Evolutionary conservation across 768 basidiomycete species (phyloP).

Genomic region (Lentinula boryana): DNA sequence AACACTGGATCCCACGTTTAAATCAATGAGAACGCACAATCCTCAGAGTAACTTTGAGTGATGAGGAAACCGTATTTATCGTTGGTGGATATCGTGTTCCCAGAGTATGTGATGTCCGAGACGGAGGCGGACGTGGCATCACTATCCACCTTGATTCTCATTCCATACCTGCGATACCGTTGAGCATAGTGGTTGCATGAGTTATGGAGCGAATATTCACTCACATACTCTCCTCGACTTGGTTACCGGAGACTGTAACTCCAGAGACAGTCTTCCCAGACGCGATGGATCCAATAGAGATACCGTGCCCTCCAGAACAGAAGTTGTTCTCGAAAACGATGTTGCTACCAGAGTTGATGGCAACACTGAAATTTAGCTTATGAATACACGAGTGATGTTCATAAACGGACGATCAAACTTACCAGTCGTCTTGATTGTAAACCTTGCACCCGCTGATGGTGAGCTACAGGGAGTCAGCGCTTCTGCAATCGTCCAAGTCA

Average conservation of each 20-base stretch:
- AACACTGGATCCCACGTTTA: too few relatives aligned
- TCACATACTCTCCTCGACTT: slow-evolving; percentile 14
- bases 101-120: slow-evolving; percentile 24
- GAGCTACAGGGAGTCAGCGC: neutral
- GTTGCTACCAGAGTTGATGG: slow-evolving; percentile 17
- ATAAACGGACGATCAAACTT: neutral
- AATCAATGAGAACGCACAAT: slow-evolving; percentile 8
- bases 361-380: slow-evolving; percentile 35
- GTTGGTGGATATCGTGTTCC: slow-evolving; percentile 30
- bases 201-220: slow-evolving; percentile 18
- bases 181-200: too few relatives aligned
- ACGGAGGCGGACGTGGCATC: slow-evolving; percentile 26
- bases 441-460: slow-evolving; percentile 1
- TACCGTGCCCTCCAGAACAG: slow-evolving; percentile 42
- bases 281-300: slow-evolving; percentile 39
- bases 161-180: slow-evolving; percentile 1
- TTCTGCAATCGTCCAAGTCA: neutral
- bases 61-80: slow-evolving; percentile 36
- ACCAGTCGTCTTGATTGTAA: slow-evolving; percentile 3
- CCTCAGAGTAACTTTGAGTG: slow-evolving; percentile 21
- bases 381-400: too few relatives aligned
- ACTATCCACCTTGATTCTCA: slow-evolving; percentile 10
- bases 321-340: slow-evolving; percentile 28
- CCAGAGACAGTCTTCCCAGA: slow-evolving; percentile 19
- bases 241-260: slow-evolving; percentile 16